Percentiles rank a stretch among this genome's conserved stretches.
These are phyloP conservation scores for Paramecium tetraurelia DNA, from an alignment of 73 alveolate genomes.

Conservation along the genomic window DNA sequence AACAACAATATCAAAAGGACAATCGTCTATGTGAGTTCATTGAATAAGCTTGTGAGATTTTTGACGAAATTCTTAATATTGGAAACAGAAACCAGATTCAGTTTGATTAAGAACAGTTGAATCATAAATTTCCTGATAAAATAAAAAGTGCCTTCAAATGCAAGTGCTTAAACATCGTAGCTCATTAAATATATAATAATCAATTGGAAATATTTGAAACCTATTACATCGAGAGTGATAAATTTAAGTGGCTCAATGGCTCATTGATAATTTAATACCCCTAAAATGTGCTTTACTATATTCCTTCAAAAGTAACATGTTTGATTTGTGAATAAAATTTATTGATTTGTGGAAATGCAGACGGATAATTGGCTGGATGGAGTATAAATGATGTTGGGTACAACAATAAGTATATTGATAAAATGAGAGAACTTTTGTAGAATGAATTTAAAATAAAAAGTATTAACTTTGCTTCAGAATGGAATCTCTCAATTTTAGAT, in stretches of 20 bases:
- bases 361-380: conserved; percentile 30
- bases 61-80: background rate
- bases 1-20: background rate
- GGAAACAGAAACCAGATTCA: background rate
- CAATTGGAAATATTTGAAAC: background rate
- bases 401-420: background rate
- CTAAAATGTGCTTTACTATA: background rate
- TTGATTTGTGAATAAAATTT: background rate
- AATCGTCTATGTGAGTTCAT: background rate
- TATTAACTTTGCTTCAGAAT: conserved; percentile 14
- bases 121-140: background rate
- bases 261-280: background rate
- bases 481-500: conserved; percentile 3
- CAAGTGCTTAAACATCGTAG: background rate
- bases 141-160: background rate
- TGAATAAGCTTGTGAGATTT: background rate
- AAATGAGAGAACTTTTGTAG: background rate
- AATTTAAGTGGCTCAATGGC: conserved; percentile 26
- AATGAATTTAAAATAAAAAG: background rate
- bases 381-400: background rate
- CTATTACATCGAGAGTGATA: background rate
- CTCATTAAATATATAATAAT: background rate
- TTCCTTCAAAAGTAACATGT: conserved; percentile 3
- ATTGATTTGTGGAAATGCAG: background rate
- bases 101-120: background rate